phyloP scores from a whole-genome alignment of 106 monocot genomes.

The Narthecium ossifragum region DNA sequence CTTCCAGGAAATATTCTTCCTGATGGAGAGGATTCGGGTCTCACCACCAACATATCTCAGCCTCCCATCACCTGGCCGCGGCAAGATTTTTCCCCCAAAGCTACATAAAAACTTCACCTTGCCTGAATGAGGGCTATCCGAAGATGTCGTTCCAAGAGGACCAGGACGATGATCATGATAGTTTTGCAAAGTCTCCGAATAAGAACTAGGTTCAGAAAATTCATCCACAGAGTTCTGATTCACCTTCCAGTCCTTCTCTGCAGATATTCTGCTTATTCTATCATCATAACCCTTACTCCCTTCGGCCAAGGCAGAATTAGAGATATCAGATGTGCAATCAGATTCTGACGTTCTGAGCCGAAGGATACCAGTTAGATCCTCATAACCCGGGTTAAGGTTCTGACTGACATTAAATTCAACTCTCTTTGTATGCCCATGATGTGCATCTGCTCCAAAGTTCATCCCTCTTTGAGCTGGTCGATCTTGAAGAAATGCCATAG shows the following conservation, averaged over 20 bases:
- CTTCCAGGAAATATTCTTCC: constrained; percentile 40
- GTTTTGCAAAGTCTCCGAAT: constrained; percentile 13
- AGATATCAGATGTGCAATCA: constrained; percentile 23
- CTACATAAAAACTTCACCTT: constrained; percentile 92
- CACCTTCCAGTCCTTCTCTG: constrained; percentile 14
- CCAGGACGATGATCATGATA: constrained; percentile 6
- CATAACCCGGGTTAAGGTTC: constrained; percentile 19
- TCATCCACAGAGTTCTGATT: constrained; percentile 17
- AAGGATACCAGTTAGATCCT: constrained; percentile 26
- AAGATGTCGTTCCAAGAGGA: constrained; percentile 10
- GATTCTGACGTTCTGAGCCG: constrained; percentile 39
- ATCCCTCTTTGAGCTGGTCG: constrained; percentile 22
- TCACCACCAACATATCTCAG: constrained; percentile 94
- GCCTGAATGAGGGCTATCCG: constrained; percentile 26
- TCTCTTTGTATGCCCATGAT: constrained; percentile 15
- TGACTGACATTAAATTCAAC: constrained; percentile 13
- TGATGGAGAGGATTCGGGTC: constrained; percentile 62
- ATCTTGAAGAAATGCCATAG: constrained; percentile 57
- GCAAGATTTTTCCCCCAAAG: constrained; percentile 94
- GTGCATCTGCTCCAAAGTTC: constrained; percentile 3
- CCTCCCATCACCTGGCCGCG: constrained; percentile 84
- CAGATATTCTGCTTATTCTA: constrained; percentile 1
- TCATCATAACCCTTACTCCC: constrained; percentile 11
- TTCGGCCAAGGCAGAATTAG: constrained; percentile 20
- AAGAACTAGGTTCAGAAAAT: constrained; percentile 6